These are phyloP conservation scores for Schizochytrium sp. DNA, from an alignment of 108 stramenopile species.

Conservation along the genomic window DNA sequence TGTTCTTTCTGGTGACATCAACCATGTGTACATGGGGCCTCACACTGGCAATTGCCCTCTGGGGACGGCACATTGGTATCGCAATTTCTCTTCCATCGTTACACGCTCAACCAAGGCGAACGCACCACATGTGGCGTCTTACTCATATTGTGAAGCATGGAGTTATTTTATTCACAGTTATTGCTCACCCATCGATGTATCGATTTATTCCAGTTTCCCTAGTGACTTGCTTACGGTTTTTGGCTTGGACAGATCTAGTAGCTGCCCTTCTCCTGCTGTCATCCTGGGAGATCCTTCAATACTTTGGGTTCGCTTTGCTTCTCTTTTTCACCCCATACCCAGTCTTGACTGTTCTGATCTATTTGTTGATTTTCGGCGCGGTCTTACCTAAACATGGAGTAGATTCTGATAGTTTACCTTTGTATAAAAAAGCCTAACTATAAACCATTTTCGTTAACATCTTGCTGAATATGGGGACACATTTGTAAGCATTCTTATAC, in stretches of 20 bases:
- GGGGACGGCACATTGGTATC: background rate
- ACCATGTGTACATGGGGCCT: slow-evolving; percentile 57
- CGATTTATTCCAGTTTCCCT: background rate
- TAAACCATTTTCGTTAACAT: too few relatives aligned
- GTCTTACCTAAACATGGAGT: too few relatives aligned
- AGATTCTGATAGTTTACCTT: too few relatives aligned
- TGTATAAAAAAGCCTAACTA: too few relatives aligned
- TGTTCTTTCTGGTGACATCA: slow-evolving; percentile 32
- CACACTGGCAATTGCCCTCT: slow-evolving; percentile 45
- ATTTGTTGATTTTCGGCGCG: too few relatives aligned
- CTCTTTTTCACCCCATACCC: background rate
- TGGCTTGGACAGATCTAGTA: background rate
- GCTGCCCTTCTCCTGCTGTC: background rate
- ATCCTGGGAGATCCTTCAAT: background rate
- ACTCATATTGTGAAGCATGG: background rate
- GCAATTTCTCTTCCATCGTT: background rate
- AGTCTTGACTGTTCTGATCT: background rate
- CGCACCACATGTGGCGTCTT: background rate
- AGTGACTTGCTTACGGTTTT: slow-evolving; percentile 3
- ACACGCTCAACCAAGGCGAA: background rate
- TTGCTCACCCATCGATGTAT: background rate
- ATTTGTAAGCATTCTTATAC: too few relatives aligned
- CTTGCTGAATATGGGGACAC: too few relatives aligned
- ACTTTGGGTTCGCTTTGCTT: background rate
- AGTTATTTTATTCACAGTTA: background rate